Base-by-base conservation (phyloP, 164 flowering plant species). In the Stephania japonica region DNA sequence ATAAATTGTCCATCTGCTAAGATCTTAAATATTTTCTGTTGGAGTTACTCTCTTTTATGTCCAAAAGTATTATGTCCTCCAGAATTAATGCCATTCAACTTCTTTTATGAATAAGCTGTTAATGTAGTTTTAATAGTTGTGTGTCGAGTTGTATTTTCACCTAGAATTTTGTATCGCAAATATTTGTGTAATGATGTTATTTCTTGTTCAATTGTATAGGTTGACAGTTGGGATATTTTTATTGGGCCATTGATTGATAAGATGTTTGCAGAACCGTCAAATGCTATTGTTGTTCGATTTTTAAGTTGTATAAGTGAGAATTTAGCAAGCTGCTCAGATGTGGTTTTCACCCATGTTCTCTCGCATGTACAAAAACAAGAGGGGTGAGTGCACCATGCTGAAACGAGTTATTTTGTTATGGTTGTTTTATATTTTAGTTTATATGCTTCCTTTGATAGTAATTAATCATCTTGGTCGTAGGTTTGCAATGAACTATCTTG, bases 261-360 rank as follows among this genome's bases (percentile, higher is more conserved):
- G 88, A 81, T 91, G 88, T 87, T 90, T 82, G 68, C 81, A 1
- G 94, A 93, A 74, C 92, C 98, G 76, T 83, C 97, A 80, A 93
- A 93, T 89, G 92, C 91, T 59, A 79, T 75, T 70, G 79, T 86
- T 71, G 88, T 91, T 42, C 85, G 84, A 76, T 93, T 91, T 69
- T 67, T 93, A 62, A 90, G 94, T 76, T 78, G 62, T 70, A 86
- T 90, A 77, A 89, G 85, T 79, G 93, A 91, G 69, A 78, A 85
- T 67, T 69, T 93, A 68, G 93, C 86, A 43, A 88, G 85, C 16
- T 78, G 84, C 64, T 83, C 81, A 59, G 87, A 89, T 82, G 41
- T 79, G 38, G 89, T 93, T 68, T 84, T 93, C 61, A 43, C 70
- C 32, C 84, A 75, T 47, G 81, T 93, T 76, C 79, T 93, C 63